Evolutionary conservation across 306 rosid genomes (phyloP), one percentile per base, ranked within the genome.

Genomic region (Benincasa hispida): DNA sequence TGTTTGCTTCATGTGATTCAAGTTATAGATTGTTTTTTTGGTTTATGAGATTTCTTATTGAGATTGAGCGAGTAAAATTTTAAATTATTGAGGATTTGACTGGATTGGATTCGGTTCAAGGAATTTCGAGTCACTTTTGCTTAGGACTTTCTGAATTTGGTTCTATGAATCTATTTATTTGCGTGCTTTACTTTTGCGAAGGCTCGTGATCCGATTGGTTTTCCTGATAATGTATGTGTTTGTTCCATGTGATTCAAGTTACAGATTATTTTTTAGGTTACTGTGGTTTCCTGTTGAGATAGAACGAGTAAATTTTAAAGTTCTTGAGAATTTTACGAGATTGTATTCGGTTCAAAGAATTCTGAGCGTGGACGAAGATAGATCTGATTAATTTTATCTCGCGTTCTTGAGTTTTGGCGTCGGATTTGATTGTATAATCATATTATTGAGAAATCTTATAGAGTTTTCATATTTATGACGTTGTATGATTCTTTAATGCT

Each of bases 401-500:
- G 7, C 22, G 42, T 72, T 6, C 25, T 47, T 18, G 27, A 72
- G 19, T 48, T 72, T 50, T 4, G 19, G 28, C 10, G 47, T 72
- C 21, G 45, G 60, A 15, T 30, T 50, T 51, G 28, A 50, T 27
- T n/a, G 42, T 72, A 30, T 17, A 48, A 48, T 30, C 25, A 27
- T 17, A 27, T 27, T 24, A 14, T 24, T 13, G 39, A 22, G 21
- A 69, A 10, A 34, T 0, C 18, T 66, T 35, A 21, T 37, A 4
- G 28, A 34, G 8, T 4, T 18, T 34, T 28, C 9, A 58, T 3
- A 55, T 75, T 62, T 21, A 1, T 21, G 69, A 51, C n/a, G 68
- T 74, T 51, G 72, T 61, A 53, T 63, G 61, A 50, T 50, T 17
- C 0, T 79, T 63, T 10, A 3, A 35, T 81, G 76, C 3, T 82